Base-by-base conservation (phyloP, 495 filamentous ascomycete genomes). In the Massariosphaeria phaeospora region DNA sequence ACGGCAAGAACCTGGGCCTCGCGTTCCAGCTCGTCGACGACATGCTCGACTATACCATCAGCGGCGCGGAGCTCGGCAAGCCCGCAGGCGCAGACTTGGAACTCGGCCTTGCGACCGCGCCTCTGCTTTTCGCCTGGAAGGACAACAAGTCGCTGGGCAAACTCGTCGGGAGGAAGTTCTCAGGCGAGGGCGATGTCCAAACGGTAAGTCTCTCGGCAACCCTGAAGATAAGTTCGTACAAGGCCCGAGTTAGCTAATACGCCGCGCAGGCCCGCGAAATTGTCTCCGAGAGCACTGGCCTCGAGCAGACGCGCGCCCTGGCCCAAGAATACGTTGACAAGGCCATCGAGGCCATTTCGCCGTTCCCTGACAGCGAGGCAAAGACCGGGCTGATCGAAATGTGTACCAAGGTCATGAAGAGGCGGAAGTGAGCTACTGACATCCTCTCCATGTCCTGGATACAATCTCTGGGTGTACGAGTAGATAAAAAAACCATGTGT, bases 1-100 rank as follows among this genome's bases (percentile, higher is more conserved):
- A 96, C 67, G 93, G 93, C 27, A 87, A 83, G 70, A 96, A 97
- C 61, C 71, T 98, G 44, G 93, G 93, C 0, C 67, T 98, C 47
- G 93, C 93, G 1, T 98, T 98, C 73, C 93, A 98, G 75, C 75
- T 98, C n/a, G 91, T 98, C 10, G 93, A 98, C 62, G 93, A 98
- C 67, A 87, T 98, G 86, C 76, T 98, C 62, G 93, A 98, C 72
- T 98, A 96, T 67, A 96, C 93, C 0, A 79, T 90, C 39, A 87
- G 76, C 23, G 88, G 78, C 33, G 78, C 80, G 25, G 89, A 96
- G 68, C 75, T 98, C 26, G 93, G 93, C 41, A 98, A 98, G 68
- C 91, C 94, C 0, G 86, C 90, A 7, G 94, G 91, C 24, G 94
- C 94, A 13, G 93, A 98, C 71, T 69, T 98, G 51, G 88, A 96